Percentiles rank a stretch among this genome's conserved stretches.
phyloP scores from a whole-genome alignment of 306 rosid genomes.

The Gleditsia sinensis region DNA sequence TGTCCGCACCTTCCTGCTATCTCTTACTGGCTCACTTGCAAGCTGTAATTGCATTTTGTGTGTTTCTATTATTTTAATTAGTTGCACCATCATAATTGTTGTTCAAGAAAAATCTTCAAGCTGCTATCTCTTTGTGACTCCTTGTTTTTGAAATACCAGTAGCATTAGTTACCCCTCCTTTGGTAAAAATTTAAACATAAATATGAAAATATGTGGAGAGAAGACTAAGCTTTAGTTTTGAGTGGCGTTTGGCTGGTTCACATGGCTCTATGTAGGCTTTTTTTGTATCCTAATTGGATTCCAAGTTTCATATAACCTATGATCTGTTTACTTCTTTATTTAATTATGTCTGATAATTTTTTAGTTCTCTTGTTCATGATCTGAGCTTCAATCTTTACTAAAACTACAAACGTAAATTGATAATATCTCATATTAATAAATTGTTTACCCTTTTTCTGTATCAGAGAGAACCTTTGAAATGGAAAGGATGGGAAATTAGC shows the following conservation, averaged over 20 bases:
- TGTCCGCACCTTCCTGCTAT: background rate
- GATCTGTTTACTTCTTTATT: background rate
- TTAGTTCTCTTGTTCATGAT: background rate
- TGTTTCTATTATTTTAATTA: background rate
- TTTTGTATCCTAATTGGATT: no score
- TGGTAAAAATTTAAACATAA: no score
- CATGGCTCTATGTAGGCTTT: background rate
- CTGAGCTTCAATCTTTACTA: constrained; percentile 4
- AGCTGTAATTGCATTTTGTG: background rate
- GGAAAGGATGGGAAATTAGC: constrained; percentile 43
- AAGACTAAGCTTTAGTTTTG: no score
- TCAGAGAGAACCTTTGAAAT: constrained; percentile 24
- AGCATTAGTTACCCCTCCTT: no score
- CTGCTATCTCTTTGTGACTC: background rate
- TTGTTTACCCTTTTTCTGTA: background rate
- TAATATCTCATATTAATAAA: constrained; percentile 20
- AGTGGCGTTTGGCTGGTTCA: no score
- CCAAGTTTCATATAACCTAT: background rate
- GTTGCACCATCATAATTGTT: background rate
- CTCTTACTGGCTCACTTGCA: background rate
- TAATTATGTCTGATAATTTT: background rate
- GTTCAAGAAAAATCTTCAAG: background rate
- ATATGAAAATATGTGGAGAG: no score
- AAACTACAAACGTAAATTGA: background rate
- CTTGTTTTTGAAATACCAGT: background rate